Evolutionary conservation across 2,329 filamentous ascomycete species (phyloP).

Genomic region (Venturiaceae sp.): DNA sequence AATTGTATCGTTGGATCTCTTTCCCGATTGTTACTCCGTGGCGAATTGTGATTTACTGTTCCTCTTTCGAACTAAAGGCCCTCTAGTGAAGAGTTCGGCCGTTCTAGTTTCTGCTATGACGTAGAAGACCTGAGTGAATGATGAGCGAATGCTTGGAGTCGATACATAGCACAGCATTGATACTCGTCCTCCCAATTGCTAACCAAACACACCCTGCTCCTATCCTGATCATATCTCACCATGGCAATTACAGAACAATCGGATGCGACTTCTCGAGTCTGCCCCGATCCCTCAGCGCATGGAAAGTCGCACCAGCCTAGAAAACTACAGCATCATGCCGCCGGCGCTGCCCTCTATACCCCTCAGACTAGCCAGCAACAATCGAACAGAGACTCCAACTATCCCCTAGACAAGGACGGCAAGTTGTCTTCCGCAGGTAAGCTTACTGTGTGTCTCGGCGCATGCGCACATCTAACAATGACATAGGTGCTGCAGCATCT

Average conservation of each 20-base stretch:
- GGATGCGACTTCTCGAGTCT: slow-evolving; percentile 13
- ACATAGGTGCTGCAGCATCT: slow-evolving; percentile 43
- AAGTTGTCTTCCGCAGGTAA: slow-evolving; percentile 49
- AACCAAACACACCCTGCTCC: background rate
- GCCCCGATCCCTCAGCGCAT: slow-evolving; percentile 36
- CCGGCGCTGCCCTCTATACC: slow-evolving; percentile 51
- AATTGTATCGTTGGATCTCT: background rate
- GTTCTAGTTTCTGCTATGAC: background rate
- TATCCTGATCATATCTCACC: background rate
- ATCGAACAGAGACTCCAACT: slow-evolving; percentile 15
- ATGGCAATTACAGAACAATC: background rate
- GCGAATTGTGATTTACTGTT: background rate
- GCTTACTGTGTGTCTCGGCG: slow-evolving; percentile 13
- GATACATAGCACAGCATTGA: too few relatives aligned
- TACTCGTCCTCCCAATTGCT: background rate
- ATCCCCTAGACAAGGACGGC: slow-evolving; percentile 39
- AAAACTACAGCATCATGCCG: slow-evolving; percentile 40
- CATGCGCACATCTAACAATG: background rate
- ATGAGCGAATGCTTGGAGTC: background rate
- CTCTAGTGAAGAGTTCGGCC: background rate
- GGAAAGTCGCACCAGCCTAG: slow-evolving; percentile 19
- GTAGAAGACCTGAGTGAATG: background rate
- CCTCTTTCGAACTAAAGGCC: background rate
- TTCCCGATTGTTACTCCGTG: background rate
- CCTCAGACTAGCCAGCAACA: slow-evolving; percentile 24